Evolutionary conservation across 1,284 basidiomycete genomes (phyloP).

Genomic region (Mycosarcoma mackinlayi): DNA sequence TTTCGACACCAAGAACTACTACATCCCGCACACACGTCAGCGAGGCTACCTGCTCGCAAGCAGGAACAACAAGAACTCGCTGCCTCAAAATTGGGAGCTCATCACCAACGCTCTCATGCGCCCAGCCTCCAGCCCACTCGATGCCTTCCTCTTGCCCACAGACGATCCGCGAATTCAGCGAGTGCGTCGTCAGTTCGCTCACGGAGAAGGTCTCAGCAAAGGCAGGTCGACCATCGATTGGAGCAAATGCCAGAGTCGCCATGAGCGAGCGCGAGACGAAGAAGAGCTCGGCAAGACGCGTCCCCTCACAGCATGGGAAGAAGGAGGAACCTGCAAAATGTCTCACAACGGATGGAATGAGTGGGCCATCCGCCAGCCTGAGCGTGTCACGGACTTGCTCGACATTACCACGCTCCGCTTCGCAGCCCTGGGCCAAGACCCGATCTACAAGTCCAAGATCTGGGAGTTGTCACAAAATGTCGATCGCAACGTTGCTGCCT

Average conservation of each 20-base stretch:
- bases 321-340: constrained; percentile 88
- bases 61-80: constrained; percentile 49
- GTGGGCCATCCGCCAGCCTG: constrained; percentile 89
- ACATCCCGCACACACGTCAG: constrained; percentile 84
- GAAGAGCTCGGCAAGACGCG: constrained; percentile 84
- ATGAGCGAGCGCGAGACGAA: constrained; percentile 86
- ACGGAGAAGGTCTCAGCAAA: constrained; percentile 51
- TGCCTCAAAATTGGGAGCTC: constrained; percentile 76
- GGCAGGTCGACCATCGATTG: constrained; percentile 76
- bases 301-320: constrained; percentile 91
- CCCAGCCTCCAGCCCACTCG: constrained; percentile 87
- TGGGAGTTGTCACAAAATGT: constrained; percentile 99
- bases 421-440: constrained; percentile 75
- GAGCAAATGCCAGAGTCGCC: constrained; percentile 89
- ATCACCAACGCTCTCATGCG: constrained; percentile 78
- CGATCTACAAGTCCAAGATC: constrained; percentile 60
- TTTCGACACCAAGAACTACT: constrained; percentile 91
- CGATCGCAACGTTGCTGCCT: constrained; percentile 80
- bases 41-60: constrained; percentile 56
- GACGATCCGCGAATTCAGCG: constrained; percentile 92
- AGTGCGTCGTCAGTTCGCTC: constrained; percentile 75
- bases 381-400: constrained; percentile 92
- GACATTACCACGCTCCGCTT: constrained; percentile 87
- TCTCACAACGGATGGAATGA: constrained; percentile 94
- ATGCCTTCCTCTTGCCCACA: constrained; percentile 87